Percentiles rank a stretch among this genome's conserved stretches.
Evolutionary conservation across 805 yeast genomes (phyloP).

Genomic region (Yarrowia porcina): DNA sequence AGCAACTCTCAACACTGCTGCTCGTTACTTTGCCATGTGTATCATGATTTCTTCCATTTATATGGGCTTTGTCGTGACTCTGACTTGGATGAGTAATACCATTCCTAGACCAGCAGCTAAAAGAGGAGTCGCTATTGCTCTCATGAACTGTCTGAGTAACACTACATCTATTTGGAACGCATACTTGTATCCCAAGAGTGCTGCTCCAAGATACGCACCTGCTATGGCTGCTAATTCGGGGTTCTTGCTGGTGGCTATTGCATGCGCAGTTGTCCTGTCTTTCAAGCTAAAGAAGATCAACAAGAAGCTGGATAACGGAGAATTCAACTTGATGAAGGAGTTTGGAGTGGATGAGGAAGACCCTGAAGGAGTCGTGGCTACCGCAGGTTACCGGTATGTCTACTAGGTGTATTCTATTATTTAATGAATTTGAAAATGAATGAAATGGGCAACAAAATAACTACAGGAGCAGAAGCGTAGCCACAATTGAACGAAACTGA

Average conservation of each 20-base stretch:
- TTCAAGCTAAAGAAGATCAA: constrained; percentile 24
- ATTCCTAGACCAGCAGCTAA: constrained; percentile 58
- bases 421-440: too few species aligned
- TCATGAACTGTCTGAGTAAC: constrained; percentile 43
- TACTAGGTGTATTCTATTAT: not conserved
- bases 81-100: constrained; percentile 56
- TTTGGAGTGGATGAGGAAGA: constrained; percentile 26
- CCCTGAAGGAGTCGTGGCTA: not conserved
- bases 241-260: constrained; percentile 25
- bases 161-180: constrained; percentile 29
- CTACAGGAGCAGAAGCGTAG: too few species aligned
- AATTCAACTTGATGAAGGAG: constrained; percentile 26
- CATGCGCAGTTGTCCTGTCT: not conserved
- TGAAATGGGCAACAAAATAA: too few species aligned
- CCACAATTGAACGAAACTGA: too few species aligned
- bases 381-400: not conserved
- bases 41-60: constrained; percentile 53
- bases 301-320: constrained; percentile 28
- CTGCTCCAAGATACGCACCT: constrained; percentile 27
- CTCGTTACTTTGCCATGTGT: constrained; percentile 57
- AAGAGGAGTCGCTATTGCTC: constrained; percentile 54
- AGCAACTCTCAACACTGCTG: constrained; percentile 51
- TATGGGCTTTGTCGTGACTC: constrained; percentile 51
- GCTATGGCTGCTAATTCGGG: constrained; percentile 28
- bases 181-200: constrained; percentile 27